phyloP scores from a whole-genome alignment of 306 rosid species.

The Begonia loranthoides region DNA sequence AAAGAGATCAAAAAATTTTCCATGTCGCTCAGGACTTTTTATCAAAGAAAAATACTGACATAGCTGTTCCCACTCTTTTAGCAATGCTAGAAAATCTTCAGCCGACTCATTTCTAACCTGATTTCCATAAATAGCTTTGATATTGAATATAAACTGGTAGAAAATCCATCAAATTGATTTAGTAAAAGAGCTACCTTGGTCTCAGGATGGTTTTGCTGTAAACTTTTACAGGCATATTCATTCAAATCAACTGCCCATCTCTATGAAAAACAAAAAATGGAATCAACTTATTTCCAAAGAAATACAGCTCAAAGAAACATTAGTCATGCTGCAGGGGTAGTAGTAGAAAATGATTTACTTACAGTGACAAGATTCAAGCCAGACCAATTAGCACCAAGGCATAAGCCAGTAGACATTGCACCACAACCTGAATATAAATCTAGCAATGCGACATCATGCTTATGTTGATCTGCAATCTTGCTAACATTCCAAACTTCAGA shows the following conservation, averaged over 20 bases:
- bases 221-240: constrained; percentile 40
- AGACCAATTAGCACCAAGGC: constrained; percentile 48
- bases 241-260: constrained; percentile 82
- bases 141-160: no score
- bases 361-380: constrained; percentile 64
- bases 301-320: no score
- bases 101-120: constrained; percentile 82
- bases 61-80: constrained; percentile 54
- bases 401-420: constrained; percentile 85
- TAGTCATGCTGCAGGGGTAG: no score
- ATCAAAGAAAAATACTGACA: constrained; percentile 32
- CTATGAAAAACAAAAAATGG: constrained; percentile 11
- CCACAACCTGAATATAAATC: constrained; percentile 88
- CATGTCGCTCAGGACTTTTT: constrained; percentile 20
- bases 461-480: constrained; percentile 2
- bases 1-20: constrained; percentile 21
- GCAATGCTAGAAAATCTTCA: constrained; percentile 42
- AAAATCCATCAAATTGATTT: no score
- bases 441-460: constrained; percentile 29
- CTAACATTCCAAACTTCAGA: constrained; percentile 8
- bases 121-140: background rate
- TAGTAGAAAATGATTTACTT: constrained; percentile 7
- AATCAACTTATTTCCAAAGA: no score
- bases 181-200: constrained; percentile 32
- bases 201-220: constrained; percentile 55